Percentiles rank a stretch among this genome's conserved stretches.
Evolutionary conservation across 2,329 filamentous ascomycete genomes (phyloP).

Genomic region (Colletotrichum sp.): DNA sequence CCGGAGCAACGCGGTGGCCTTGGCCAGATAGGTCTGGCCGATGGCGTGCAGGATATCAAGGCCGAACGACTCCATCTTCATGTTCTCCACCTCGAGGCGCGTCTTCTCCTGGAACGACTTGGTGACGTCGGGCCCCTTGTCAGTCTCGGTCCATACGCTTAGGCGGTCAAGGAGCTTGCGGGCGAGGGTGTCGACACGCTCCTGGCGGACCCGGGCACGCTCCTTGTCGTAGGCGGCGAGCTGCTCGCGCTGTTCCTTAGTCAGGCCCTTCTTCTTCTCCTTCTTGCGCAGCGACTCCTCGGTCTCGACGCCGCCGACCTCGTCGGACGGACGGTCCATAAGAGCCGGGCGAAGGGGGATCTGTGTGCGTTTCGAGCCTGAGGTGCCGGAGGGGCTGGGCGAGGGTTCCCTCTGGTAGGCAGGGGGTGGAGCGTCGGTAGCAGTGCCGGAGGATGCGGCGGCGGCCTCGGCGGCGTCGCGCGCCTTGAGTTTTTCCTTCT

Average conservation of each 20-base stretch:
- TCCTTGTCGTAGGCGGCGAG: constrained; percentile 88
- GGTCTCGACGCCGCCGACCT: constrained; percentile 74
- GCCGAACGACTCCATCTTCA: constrained; percentile 99
- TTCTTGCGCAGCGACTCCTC: constrained; percentile 45
- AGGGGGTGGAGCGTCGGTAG: constrained; percentile 29
- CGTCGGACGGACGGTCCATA: constrained; percentile 81
- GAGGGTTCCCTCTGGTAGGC: constrained; percentile 39
- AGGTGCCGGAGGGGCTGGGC: constrained; percentile 40
- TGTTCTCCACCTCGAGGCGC: constrained; percentile 90
- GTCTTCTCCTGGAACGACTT: constrained; percentile 93
- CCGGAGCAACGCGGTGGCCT: constrained; percentile 86
- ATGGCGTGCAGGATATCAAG: constrained; percentile 96
- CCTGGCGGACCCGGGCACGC: constrained; percentile 81
- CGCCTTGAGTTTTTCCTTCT: constrained; percentile 28
- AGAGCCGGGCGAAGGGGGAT: constrained; percentile 85
- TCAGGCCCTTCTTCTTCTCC: constrained; percentile 88
- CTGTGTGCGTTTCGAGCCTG: constrained; percentile 44
- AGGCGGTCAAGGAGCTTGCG: constrained; percentile 89
- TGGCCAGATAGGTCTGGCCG: constrained; percentile 86
- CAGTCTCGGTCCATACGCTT: constrained; percentile 96
- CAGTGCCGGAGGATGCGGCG: constrained; percentile 1
- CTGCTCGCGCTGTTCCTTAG: constrained; percentile 93
- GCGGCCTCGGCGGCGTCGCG: constrained; percentile 20
- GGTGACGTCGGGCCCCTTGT: constrained; percentile 86
- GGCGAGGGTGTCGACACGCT: constrained; percentile 84